Evolutionary conservation across 2,329 filamentous ascomycete species (phyloP).

Genomic region (Talaromyces sp.): DNA sequence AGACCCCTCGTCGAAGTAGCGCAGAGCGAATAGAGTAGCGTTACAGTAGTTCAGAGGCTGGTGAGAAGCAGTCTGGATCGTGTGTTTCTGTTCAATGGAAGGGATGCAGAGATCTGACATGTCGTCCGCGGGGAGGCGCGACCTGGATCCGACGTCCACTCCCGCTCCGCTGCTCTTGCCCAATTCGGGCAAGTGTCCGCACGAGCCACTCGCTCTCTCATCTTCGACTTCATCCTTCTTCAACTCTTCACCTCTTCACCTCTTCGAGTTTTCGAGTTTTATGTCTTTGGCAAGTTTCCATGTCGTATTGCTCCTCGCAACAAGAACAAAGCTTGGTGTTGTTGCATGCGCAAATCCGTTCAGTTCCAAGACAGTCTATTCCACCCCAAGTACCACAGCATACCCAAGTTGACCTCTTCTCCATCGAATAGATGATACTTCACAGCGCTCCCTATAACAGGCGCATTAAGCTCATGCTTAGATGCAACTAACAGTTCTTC

Average conservation of each 20-base stretch:
- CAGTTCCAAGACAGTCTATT: neutral
- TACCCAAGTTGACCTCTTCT: neutral
- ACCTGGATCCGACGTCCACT: neutral
- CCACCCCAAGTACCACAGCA: neutral
- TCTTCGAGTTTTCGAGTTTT: no score
- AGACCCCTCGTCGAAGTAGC: neutral
- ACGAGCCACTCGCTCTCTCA: neutral
- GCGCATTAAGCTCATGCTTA: slow-evolving; percentile 11
- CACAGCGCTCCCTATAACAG: slow-evolving; percentile 6
- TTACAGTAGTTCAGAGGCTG: neutral
- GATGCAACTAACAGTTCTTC: slow-evolving; percentile 10
- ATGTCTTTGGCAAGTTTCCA: no score
- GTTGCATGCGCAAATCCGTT: neutral
- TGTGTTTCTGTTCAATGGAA: neutral
- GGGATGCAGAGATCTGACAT: slow-evolving; percentile 14
- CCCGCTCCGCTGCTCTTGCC: slow-evolving; percentile 2
- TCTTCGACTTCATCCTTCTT: neutral
- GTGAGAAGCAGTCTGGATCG: neutral
- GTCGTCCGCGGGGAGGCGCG: slow-evolving; percentile 7
- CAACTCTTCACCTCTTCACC: neutral
- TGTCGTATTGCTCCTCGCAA: no score
- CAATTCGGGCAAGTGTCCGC: neutral
- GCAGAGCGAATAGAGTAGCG: neutral
- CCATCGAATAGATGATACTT: neutral
- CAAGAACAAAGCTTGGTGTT: neutral